Percentiles rank a stretch among this genome's conserved stretches.
Evolutionary conservation across 495 filamentous ascomycete species (phyloP).

Genomic region (Astrothelium subdiscretum): DNA sequence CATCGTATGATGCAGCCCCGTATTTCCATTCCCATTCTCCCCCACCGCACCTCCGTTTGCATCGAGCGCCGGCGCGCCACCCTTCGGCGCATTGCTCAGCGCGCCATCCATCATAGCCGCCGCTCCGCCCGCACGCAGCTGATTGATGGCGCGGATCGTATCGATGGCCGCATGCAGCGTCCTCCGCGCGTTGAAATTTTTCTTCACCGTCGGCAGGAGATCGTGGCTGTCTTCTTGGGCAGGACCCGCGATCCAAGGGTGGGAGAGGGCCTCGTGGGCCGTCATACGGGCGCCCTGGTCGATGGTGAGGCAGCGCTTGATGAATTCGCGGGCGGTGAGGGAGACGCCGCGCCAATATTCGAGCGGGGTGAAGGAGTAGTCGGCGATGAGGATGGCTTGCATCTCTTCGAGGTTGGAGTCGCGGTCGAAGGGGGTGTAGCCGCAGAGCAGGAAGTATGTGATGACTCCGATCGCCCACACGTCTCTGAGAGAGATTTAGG

Average conservation of each 20-base stretch:
- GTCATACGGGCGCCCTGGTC: constrained; percentile 80
- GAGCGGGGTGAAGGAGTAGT: constrained; percentile 89
- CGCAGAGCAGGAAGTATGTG: constrained; percentile 93
- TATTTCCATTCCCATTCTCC: constrained; percentile 26
- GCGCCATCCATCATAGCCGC: constrained; percentile 70
- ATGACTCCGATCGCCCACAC: constrained; percentile 76
- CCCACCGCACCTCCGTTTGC: constrained; percentile 26
- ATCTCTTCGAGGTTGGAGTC: constrained; percentile 97
- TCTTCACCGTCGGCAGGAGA: constrained; percentile 85
- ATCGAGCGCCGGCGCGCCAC: constrained; percentile 26
- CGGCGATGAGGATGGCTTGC: constrained; percentile 93
- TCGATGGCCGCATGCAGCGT: constrained; percentile 96
- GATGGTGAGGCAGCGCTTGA: constrained; percentile 76
- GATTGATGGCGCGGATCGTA: constrained; percentile 96
- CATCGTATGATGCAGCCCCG: constrained; percentile 14
- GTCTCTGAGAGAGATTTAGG: constrained; percentile 37
- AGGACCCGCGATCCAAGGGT: constrained; percentile 70
- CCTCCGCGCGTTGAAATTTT: constrained; percentile 95
- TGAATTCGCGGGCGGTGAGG: constrained; percentile 78
- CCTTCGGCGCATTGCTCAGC: constrained; percentile 51
- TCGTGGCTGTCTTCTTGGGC: constrained; percentile 43
- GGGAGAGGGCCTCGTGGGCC: constrained; percentile 83
- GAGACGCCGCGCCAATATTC: constrained; percentile 96
- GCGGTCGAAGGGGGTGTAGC: constrained; percentile 96
- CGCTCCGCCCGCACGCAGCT: constrained; percentile 73